A percentile compares a stretch with the other conserved stretches of the same genome.
Evolutionary conservation across 2,329 filamentous ascomycete genomes (phyloP).

Genomic region (Alternaria gansuensis): DNA sequence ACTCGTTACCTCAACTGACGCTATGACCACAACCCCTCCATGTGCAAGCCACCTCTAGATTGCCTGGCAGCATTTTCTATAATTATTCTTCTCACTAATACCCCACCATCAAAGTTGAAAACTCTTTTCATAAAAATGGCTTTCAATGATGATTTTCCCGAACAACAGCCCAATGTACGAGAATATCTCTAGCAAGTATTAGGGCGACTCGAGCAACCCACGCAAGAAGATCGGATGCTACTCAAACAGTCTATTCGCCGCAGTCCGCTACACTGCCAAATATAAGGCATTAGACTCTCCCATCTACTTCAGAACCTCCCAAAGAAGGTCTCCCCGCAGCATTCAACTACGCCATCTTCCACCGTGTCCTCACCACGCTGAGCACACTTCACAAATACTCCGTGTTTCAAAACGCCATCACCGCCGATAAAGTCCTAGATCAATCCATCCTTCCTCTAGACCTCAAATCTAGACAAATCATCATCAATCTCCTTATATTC

Average conservation of each 20-base stretch:
- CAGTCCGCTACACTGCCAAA: neutral
- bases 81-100: neutral
- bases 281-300: neutral
- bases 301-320: neutral
- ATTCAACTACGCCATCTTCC: neutral
- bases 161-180: neutral
- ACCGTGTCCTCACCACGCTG: neutral
- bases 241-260: neutral
- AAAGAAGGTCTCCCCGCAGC: neutral
- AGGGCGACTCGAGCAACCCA: neutral
- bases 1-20: neutral
- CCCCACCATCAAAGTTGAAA: neutral
- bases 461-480: too few species aligned
- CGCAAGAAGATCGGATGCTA: neutral
- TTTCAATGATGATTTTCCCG: neutral
- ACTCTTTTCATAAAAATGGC: neutral
- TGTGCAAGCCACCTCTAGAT: neutral
- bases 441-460: too few species aligned
- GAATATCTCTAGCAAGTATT: neutral
- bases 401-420: neutral
- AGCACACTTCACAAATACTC: neutral
- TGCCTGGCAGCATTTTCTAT: neutral
- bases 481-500: neutral
- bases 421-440: neutral
- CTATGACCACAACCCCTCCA: neutral